A percentile compares a stretch with the other conserved stretches of the same genome.
These are phyloP conservation scores for Lycium ferocissimum DNA, from an alignment of 257 asterid species.

Conservation along the genomic window DNA sequence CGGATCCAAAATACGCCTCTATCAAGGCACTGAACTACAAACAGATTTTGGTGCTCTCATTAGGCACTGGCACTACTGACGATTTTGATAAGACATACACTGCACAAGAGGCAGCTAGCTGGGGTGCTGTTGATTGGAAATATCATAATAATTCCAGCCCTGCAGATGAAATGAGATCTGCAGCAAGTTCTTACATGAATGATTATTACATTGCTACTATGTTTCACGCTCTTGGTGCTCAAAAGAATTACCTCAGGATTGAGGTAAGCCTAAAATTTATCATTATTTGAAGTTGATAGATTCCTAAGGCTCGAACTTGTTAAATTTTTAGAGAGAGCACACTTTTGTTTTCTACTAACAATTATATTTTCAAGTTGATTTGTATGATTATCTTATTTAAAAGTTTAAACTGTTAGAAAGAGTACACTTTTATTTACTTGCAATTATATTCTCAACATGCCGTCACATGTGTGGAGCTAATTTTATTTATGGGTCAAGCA, in stretches of 20 bases:
- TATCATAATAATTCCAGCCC: neutral
- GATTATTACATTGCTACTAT: neutral
- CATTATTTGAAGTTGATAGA: no score
- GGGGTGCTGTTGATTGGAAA: conserved; percentile 34
- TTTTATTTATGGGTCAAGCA: no score
- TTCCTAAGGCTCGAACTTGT: no score
- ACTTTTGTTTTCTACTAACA: no score
- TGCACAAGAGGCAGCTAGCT: conserved; percentile 25
- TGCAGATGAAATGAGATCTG: no score
- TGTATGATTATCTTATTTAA: no score
- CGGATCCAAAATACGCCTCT: neutral
- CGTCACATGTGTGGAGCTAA: no score
- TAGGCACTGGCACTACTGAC: conserved; percentile 26
- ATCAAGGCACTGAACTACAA: neutral
- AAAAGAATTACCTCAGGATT: conserved; percentile 32
- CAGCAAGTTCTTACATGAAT: neutral
- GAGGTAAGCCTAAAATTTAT: conserved; percentile 15
- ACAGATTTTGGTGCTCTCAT: conserved; percentile 23
- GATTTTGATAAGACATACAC: neutral
- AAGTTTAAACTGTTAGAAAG: no score
- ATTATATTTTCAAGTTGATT: no score
- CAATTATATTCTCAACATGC: no score
- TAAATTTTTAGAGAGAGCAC: no score
- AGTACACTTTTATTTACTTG: no score
- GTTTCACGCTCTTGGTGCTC: neutral